These are phyloP conservation scores for Logfia minima DNA, from an alignment of 129 eudicot genomes.

Conservation along the genomic window DNA sequence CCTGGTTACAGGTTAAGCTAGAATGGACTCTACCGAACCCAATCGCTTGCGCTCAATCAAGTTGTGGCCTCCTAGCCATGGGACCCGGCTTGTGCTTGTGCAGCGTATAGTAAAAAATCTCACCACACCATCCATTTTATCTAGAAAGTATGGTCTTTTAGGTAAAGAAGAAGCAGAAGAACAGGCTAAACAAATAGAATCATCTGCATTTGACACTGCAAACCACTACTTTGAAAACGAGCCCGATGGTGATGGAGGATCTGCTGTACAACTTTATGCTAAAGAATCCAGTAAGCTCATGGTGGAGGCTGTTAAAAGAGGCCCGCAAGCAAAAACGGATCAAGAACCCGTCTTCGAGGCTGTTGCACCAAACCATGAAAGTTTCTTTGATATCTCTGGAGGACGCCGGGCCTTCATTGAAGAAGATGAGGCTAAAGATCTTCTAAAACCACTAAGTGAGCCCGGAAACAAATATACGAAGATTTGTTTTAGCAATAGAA, in stretches of 20 bases:
- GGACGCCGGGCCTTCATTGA: conserved; percentile 46
- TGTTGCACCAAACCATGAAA: conserved; percentile 13
- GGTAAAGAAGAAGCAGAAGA: conserved; percentile 65
- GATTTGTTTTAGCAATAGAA: conserved; percentile 65
- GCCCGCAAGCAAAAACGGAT: conserved; percentile 45
- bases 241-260: conserved; percentile 70
- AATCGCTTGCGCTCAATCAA: conserved; percentile 42
- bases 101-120: conserved; percentile 62
- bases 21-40: conserved; percentile 43
- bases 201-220: conserved; percentile 55
- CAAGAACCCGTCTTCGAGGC: conserved; percentile 32
- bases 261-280: conserved; percentile 66
- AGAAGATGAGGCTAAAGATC: conserved; percentile 44
- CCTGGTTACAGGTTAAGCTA: conserved; percentile 25
- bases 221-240: conserved; percentile 54
- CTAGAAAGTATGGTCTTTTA: conserved; percentile 64
- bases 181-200: conserved; percentile 53
- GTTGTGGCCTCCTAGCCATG: conserved; percentile 65
- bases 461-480: conserved; percentile 44
- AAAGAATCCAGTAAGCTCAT: conserved; percentile 69
- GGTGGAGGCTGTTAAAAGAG: conserved; percentile 64
- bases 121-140: conserved; percentile 60
- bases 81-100: conserved; percentile 55
- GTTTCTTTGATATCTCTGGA: conserved; percentile 63
- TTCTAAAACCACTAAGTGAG: conserved; percentile 44